Evolutionary conservation across 306 rosid genomes (phyloP), one percentile per base, ranked within the genome.

Genomic region (Rosa multiflora): DNA sequence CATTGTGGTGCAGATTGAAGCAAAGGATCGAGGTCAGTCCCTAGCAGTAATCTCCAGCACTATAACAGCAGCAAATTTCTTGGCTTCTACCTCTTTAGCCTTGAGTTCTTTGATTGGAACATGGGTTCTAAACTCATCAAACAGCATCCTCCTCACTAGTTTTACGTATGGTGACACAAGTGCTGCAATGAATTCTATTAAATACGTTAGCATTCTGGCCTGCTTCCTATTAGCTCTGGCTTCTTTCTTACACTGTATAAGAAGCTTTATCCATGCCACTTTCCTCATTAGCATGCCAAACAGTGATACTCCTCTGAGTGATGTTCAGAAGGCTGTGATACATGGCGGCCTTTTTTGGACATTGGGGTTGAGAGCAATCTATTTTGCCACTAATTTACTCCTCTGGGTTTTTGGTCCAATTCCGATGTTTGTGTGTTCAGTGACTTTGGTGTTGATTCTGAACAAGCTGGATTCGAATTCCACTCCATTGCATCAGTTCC

Each of bases 261-360:
- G 70, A 20, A 5, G 47, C 44, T 61, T 61, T 46, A 69, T 75
- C 70, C 79, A 75, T 44, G 79, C 46, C 71, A 61, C 23, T 75
- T 75, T 75, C 59, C 79, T 75, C 71, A 75, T 75, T 26, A 75
- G 71, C 56, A 75, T 75, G 70, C 79, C 71, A 11, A 37, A 75
- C 70, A 15, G 59, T 29, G 78, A 75, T 23, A 75, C 67, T 14
- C 78, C 78, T 75, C 18, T 23, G 29, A 67, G 9, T 29, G 59
- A 75, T 17, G 59, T 75, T 1, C 44, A 61, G 58, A 75, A 75
- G 59, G 79, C 59, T 5, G 79, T 75, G 35, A 18, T 62, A 10
- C 67, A 21, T 6, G 79, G 79, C 5, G 46, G 79, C 35, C 10
- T 61, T 8, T 75, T 61, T 67, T 75, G 79, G 71, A 61, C 71